Evolutionary conservation across 306 rosid species (phyloP).

Genomic region (Rubus parviflorus): DNA sequence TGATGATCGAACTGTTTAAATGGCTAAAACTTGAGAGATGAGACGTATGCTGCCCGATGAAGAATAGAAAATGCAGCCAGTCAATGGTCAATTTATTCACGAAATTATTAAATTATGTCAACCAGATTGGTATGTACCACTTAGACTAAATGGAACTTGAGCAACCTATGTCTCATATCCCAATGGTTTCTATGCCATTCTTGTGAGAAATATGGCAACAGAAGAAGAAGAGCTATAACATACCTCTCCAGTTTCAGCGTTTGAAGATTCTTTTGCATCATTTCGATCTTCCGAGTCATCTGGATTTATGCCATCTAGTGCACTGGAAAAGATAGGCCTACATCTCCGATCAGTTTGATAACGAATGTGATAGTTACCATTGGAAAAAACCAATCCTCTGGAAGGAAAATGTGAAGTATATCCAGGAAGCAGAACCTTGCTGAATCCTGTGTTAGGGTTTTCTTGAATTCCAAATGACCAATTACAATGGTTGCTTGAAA

Average conservation of each 20-base stretch:
- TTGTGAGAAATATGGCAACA: slow-evolving; percentile 8
- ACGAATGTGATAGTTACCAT: slow-evolving; percentile 43
- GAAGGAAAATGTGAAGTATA: slow-evolving; percentile 39
- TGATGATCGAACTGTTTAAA: not conserved
- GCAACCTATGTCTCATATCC: not conserved
- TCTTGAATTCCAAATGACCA: slow-evolving; percentile 68
- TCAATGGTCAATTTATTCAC: not conserved
- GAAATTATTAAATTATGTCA: not conserved
- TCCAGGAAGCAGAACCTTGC: slow-evolving; percentile 54
- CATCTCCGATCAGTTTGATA: slow-evolving; percentile 38
- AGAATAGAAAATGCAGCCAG: not conserved
- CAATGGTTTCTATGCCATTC: not conserved
- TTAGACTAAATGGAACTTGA: not conserved
- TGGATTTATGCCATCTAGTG: slow-evolving; percentile 43
- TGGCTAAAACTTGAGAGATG: not conserved
- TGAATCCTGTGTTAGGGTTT: slow-evolving; percentile 39
- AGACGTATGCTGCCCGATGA: not conserved
- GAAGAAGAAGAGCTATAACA: slow-evolving; percentile 25
- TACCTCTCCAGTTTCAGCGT: slow-evolving; percentile 54
- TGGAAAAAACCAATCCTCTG: slow-evolving; percentile 42
- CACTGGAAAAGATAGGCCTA: slow-evolving; percentile 48
- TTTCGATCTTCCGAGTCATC: slow-evolving; percentile 56
- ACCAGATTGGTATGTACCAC: not conserved
- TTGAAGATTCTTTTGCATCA: slow-evolving; percentile 41
- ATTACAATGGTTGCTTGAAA: slow-evolving; percentile 66